These are phyloP conservation scores for Didymella glomerata DNA, from an alignment of 2,329 filamentous ascomycete species.

Conservation along the genomic window DNA sequence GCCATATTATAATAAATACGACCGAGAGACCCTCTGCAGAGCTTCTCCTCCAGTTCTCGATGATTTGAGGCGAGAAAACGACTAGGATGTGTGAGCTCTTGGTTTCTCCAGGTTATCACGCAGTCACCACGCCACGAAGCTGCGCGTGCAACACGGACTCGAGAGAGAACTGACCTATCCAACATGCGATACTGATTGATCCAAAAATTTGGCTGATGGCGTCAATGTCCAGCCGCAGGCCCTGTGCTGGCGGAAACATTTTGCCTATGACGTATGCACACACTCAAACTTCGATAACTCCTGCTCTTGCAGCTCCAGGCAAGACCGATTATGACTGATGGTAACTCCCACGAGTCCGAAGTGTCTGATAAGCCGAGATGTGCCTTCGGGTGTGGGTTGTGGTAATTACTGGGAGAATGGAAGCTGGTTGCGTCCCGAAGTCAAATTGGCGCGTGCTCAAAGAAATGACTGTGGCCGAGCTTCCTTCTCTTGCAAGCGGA, in stretches of 20 bases:
- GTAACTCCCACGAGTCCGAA: too few species aligned
- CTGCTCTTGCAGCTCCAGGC: neutral
- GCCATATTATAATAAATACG: conserved; percentile 92
- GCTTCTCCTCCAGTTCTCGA: conserved; percentile 87
- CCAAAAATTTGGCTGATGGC: conserved; percentile 93
- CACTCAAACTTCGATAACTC: neutral
- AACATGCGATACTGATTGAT: conserved; percentile 95
- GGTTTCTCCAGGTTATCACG: neutral
- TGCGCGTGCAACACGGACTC: neutral
- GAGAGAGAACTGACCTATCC: conserved; percentile 65
- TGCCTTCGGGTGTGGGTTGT: neutral
- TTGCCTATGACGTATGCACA: conserved; percentile 43
- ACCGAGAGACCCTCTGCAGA: conserved; percentile 90
- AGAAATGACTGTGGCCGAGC: conserved; percentile 2
- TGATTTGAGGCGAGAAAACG: conserved; percentile 95
- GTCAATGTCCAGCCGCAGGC: conserved; percentile 79
- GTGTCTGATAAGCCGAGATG: neutral
- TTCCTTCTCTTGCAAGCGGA: neutral
- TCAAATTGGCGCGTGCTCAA: conserved; percentile 8
- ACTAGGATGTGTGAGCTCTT: conserved; percentile 51
- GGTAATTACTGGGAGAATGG: neutral
- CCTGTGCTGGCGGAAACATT: conserved; percentile 64
- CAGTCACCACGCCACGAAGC: neutral
- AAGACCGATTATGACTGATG: neutral
- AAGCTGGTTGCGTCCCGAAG: conserved; percentile 1